These are phyloP conservation scores for Cordyceps tenuipes DNA, from an alignment of 2,329 filamentous ascomycete genomes.

Conservation along the genomic window DNA sequence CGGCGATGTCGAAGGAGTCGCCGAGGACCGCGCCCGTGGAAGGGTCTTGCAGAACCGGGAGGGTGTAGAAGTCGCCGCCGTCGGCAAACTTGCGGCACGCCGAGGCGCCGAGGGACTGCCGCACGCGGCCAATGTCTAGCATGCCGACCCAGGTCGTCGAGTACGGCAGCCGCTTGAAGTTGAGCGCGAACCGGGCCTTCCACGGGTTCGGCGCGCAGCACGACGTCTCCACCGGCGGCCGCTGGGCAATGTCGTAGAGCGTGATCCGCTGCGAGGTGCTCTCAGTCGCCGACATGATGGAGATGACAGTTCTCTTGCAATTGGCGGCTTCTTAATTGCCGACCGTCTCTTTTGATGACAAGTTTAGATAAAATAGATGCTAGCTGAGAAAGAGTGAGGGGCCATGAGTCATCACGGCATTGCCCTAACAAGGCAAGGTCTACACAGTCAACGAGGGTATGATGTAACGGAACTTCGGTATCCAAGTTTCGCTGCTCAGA, in stretches of 20 bases:
- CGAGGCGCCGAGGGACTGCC: conserved; percentile 35
- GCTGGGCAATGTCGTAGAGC: conserved; percentile 36
- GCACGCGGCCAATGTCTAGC: conserved; percentile 41
- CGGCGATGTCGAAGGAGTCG: conserved; percentile 59
- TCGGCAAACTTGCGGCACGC: conserved; percentile 47
- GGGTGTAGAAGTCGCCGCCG: conserved; percentile 50
- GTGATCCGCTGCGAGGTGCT: conserved; percentile 16
- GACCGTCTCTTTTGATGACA: neutral
- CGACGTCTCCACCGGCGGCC: conserved; percentile 21
- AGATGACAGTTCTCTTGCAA: neutral
- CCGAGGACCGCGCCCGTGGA: conserved; percentile 36
- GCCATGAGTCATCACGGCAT: too few relatives aligned
- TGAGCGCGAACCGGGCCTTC: conserved; percentile 30
- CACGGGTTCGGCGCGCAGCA: conserved; percentile 24
- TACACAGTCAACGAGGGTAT: too few relatives aligned
- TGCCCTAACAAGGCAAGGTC: too few relatives aligned
- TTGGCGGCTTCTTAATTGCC: neutral
- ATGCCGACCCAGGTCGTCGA: conserved; percentile 41
- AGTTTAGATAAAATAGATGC: neutral
- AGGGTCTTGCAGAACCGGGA: conserved; percentile 47
- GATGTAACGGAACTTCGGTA: too few relatives aligned
- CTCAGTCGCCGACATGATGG: neutral
- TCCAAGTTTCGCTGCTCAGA: too few relatives aligned
- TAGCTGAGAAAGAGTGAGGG: too few relatives aligned
- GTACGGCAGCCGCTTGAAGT: conserved; percentile 31